Conservation (phyloP, 208 protist species). For the Acanthamoeba sp. region DNA sequence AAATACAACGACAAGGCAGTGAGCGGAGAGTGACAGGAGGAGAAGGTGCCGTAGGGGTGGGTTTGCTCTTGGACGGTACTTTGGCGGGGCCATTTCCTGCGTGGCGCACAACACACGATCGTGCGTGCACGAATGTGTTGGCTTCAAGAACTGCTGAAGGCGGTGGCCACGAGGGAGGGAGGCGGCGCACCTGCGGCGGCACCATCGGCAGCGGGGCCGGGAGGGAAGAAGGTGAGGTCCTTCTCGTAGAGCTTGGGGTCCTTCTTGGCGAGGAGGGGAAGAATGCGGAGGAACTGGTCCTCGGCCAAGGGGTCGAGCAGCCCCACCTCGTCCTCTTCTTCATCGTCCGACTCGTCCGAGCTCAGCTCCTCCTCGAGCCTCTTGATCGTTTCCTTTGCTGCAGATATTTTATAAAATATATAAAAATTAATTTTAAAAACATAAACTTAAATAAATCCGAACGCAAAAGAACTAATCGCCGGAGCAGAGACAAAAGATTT, state of each 20-base stretch:
- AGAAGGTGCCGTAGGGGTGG: not conserved
- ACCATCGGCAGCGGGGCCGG: not conserved
- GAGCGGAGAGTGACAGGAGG: not conserved
- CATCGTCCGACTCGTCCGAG: not conserved
- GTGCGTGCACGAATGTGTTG: too few species aligned
- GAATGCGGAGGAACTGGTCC: conserved; percentile 7
- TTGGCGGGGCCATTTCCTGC: not conserved
- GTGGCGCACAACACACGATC: not conserved
- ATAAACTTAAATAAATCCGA: not conserved
- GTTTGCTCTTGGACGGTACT: not conserved
- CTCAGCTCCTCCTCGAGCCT: conserved; percentile 54
- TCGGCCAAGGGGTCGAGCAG: not conserved
- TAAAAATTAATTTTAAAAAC: too few species aligned
- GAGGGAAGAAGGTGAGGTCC: conserved; percentile 32
- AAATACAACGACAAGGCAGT: too few species aligned
- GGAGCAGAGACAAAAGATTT: not conserved
- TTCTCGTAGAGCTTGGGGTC: conserved; percentile 62
- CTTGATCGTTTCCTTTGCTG: conserved; percentile 13
- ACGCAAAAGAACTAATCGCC: too few species aligned
- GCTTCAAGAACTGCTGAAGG: too few species aligned
- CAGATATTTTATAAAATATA: not conserved
- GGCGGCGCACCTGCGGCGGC: not conserved
- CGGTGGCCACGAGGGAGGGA: not conserved
- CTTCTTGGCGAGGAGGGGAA: conserved; percentile 45
- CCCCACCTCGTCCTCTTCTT: conserved; percentile 65